A percentile compares a stretch with the other conserved stretches of the same genome.
Conservation (phyloP, 2,329 filamentous ascomycete genomes). For the Nothopassalora personata region DNA sequence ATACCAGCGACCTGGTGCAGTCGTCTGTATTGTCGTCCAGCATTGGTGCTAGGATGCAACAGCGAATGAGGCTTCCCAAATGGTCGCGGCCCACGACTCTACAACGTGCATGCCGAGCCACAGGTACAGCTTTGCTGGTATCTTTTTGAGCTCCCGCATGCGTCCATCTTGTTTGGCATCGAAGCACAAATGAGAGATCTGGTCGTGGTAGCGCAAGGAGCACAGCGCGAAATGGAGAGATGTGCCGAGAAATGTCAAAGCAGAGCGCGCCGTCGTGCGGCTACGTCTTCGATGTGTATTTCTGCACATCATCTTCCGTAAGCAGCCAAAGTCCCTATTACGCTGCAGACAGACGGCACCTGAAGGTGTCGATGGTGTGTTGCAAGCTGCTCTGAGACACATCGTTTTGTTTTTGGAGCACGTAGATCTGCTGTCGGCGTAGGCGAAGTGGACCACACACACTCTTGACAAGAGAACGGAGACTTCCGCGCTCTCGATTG, state of each 20-base stretch:
- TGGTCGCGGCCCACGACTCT: constrained; percentile 2
- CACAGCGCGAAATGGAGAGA: not conserved
- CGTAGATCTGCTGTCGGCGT: not conserved
- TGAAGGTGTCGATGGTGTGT: not conserved
- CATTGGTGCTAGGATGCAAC: not conserved
- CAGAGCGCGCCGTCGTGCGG: not conserved
- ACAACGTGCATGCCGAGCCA: constrained; percentile 7
- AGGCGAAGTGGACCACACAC: not conserved
- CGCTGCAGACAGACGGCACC: not conserved
- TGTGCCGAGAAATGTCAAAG: constrained; percentile 1
- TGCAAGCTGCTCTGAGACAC: not conserved
- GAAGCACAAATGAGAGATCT: not conserved
- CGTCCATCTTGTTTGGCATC: not conserved
- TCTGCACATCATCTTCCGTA: not conserved
- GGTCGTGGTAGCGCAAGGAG: not conserved
- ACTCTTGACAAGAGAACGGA: not conserved
- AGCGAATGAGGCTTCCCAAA: not conserved
- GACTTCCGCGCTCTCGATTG: not conserved
- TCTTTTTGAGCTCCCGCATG: not conserved
- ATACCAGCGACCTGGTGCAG: constrained; percentile 6
- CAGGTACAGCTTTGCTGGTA: not conserved
- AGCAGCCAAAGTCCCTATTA: not conserved
- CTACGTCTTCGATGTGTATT: not conserved
- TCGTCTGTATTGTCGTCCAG: constrained; percentile 4
- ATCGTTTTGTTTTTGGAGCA: not conserved